Conservation (phyloP, 2,329 filamentous ascomycete genomes). For the Paecilomyces variotii region DNA sequence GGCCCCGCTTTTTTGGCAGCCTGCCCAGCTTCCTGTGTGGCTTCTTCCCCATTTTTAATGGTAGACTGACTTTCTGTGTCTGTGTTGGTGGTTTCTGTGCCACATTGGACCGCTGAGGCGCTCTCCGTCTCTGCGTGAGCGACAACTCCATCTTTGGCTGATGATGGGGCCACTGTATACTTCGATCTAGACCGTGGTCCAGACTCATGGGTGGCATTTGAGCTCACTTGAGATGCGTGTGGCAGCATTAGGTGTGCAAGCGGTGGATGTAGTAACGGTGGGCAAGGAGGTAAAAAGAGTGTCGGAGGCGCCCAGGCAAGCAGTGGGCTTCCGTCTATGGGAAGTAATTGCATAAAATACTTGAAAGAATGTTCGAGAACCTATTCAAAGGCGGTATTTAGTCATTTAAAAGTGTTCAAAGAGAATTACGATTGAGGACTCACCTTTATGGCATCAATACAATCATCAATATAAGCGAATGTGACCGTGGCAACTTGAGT, state of each 20-base stretch:
- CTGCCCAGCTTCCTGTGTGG: neutral
- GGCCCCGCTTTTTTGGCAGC: neutral
- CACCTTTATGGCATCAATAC: conserved; percentile 17
- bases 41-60: neutral
- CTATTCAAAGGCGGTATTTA: neutral
- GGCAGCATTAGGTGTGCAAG: neutral
- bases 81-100: too few relatives aligned
- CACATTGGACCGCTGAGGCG: too few relatives aligned
- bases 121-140: neutral
- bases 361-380: conserved; percentile 1
- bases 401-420: neutral
- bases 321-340: conserved; percentile 10
- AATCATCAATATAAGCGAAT: conserved; percentile 18
- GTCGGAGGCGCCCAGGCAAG: neutral
- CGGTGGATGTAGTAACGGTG: neutral
- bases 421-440: neutral
- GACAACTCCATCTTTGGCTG: neutral
- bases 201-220: neutral
- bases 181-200: neutral
- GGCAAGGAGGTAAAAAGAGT: neutral
- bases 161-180: neutral
- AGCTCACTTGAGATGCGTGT: neutral
- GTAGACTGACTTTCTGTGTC: neutral
- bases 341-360: conserved; percentile 11
- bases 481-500: conserved; percentile 11